phyloP scores from a whole-genome alignment of 768 basidiomycete species.

The Pleurotus djamor region DNA sequence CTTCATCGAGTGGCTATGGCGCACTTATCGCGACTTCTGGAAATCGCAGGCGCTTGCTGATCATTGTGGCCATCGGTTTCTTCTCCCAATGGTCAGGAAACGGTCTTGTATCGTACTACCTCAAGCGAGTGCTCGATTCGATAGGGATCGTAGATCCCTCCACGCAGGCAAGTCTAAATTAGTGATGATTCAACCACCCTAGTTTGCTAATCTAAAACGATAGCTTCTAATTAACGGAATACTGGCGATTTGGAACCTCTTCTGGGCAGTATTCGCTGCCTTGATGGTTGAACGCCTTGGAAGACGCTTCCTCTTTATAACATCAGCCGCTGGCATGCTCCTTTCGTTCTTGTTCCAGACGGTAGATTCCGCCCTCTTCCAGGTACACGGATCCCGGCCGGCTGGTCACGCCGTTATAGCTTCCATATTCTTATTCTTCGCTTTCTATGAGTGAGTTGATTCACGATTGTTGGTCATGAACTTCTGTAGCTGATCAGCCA shows the following conservation, averaged over 20 bases:
- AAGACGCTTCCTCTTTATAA: slow-evolving; percentile 69
- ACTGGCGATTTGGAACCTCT: slow-evolving; percentile 80
- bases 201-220: slow-evolving; percentile 9
- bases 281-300: slow-evolving; percentile 64
- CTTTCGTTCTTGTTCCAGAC: slow-evolving; percentile 71
- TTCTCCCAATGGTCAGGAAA: slow-evolving; percentile 89
- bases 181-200: slow-evolving; percentile 6
- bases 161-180: slow-evolving; percentile 32
- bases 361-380: slow-evolving; percentile 58
- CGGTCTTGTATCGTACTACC: slow-evolving; percentile 82
- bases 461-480: neutral
- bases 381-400: slow-evolving; percentile 29
- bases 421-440: slow-evolving; percentile 84
- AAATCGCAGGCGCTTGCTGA: slow-evolving; percentile 73
- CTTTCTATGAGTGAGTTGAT: slow-evolving; percentile 60
- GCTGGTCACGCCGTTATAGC: slow-evolving; percentile 75
- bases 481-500: neutral
- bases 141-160: slow-evolving; percentile 63
- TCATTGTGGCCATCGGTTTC: slow-evolving; percentile 76
- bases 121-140: slow-evolving; percentile 66
- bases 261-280: slow-evolving; percentile 56
- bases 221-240: slow-evolving; percentile 86
- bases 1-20: slow-evolving; percentile 65
- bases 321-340: slow-evolving; percentile 56
- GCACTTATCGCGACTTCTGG: slow-evolving; percentile 64